Evolutionary conservation across 1,284 basidiomycete species (phyloP).

Genomic region (Trametes polyzona): DNA sequence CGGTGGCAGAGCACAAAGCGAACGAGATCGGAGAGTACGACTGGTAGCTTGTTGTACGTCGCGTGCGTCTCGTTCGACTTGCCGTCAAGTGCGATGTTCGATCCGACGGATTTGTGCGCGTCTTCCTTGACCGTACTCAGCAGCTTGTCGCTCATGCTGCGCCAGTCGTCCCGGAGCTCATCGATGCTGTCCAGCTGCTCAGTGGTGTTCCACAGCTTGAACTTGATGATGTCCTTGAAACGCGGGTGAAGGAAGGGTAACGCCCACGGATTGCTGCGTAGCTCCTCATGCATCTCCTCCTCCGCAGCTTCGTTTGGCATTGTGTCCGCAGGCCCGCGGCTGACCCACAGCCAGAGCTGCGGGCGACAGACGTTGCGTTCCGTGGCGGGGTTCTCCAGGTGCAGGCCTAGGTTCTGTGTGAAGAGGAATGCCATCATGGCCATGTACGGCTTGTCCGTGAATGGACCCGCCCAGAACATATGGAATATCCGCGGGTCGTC

Average conservation of each 20-base stretch:
- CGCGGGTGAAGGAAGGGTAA: constrained; percentile 70
- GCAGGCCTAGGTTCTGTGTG: constrained; percentile 75
- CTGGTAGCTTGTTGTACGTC: constrained; percentile 66
- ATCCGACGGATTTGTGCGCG: constrained; percentile 33
- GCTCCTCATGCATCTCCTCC: constrained; percentile 59
- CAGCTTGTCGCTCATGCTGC: constrained; percentile 45
- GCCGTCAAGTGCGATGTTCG: constrained; percentile 21
- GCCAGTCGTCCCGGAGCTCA: constrained; percentile 67
- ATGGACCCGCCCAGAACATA: constrained; percentile 82
- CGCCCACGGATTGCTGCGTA: constrained; percentile 68
- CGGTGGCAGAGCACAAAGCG: constrained; percentile 71
- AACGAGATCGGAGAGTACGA: constrained; percentile 72
- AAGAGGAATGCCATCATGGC: constrained; percentile 75
- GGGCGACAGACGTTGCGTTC: constrained; percentile 58
- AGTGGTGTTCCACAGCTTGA: constrained; percentile 76
- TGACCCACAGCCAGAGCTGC: constrained; percentile 77
- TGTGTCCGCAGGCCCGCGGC: constrained; percentile 61
- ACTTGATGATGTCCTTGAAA: constrained; percentile 68
- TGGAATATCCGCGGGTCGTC: constrained; percentile 74
- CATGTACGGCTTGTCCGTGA: constrained; percentile 81
- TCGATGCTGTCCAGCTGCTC: constrained; percentile 68
- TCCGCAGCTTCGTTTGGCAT: constrained; percentile 58
- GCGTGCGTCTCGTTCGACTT: constrained; percentile 27
- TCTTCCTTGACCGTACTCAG: constrained; percentile 61
- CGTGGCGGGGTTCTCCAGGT: constrained; percentile 44